Conservation (phyloP, 345 rosid species). For the Sisymbrium irio region DNA sequence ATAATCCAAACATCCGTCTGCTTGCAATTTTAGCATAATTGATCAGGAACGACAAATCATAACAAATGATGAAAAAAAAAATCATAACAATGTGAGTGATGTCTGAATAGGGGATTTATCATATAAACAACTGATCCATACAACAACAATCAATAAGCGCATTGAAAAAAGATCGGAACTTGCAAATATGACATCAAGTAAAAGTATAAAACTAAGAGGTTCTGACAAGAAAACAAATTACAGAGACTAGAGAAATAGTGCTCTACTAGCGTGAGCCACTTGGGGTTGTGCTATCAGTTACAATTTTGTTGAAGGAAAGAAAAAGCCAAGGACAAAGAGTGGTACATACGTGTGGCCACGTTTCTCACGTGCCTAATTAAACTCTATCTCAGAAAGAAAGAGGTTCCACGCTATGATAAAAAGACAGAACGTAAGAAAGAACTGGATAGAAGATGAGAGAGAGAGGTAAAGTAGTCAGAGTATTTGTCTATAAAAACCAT, state of each 20-base stretch:
- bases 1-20: background rate
- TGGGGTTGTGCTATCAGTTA: background rate
- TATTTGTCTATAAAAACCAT: background rate
- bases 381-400: background rate
- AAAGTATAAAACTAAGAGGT: background rate
- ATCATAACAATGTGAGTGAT: background rate
- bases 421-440: background rate
- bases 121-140: background rate
- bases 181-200: background rate
- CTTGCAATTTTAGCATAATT: background rate
- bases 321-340: slow-evolving; percentile 1
- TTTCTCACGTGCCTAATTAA: slow-evolving; percentile 20
- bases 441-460: slow-evolving; percentile 16
- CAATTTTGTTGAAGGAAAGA: background rate
- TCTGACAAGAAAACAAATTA: background rate
- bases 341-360: background rate
- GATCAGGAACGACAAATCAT: background rate
- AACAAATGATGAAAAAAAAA: too few relatives aligned
- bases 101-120: background rate
- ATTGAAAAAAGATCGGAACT: background rate
- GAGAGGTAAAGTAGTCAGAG: background rate
- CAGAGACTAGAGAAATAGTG: background rate
- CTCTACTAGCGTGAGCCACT: too few relatives aligned
- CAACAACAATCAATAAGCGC: background rate
- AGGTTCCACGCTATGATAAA: background rate